Conservation (phyloP, 2,329 filamentous ascomycete species). For the Pseudogymnoascus sp. region DNA sequence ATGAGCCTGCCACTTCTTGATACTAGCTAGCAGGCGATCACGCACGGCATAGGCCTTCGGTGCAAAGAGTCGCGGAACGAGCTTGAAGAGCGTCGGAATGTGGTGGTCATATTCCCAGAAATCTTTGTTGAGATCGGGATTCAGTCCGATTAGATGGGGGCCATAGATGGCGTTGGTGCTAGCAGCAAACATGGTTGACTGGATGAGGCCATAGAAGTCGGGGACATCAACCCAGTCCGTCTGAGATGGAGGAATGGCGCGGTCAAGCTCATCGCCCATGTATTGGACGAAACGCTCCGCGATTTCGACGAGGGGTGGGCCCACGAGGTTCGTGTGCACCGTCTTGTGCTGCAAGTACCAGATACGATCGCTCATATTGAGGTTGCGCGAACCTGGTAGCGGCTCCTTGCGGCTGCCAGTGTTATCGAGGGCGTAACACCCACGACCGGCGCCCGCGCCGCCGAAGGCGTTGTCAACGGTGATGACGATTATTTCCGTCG, state of each 20-base stretch:
- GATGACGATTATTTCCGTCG: slow-evolving; percentile 11
- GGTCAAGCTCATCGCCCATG: not conserved
- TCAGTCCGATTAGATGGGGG: slow-evolving; percentile 21
- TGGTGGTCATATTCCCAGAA: slow-evolving; percentile 27
- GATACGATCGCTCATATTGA: slow-evolving; percentile 16
- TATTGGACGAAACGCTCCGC: slow-evolving; percentile 11
- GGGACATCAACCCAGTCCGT: slow-evolving; percentile 19
- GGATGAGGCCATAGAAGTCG: slow-evolving; percentile 24
- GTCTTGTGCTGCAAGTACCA: slow-evolving; percentile 15
- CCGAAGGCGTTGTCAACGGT: slow-evolving; percentile 18
- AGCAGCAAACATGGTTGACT: slow-evolving; percentile 21
- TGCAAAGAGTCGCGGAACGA: slow-evolving; percentile 23
- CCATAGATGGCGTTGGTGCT: slow-evolving; percentile 23
- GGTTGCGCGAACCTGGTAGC: slow-evolving; percentile 11
- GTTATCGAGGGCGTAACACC: slow-evolving; percentile 13
- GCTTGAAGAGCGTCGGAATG: slow-evolving; percentile 18
- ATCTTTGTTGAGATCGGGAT: slow-evolving; percentile 20
- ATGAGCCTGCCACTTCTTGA: slow-evolving; percentile 24
- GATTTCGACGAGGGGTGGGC: slow-evolving; percentile 14
- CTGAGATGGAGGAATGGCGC: slow-evolving; percentile 6
- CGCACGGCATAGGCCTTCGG: slow-evolving; percentile 19
- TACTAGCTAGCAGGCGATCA: slow-evolving; percentile 17
- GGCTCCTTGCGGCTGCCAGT: slow-evolving; percentile 16
- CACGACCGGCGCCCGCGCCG: not conserved
- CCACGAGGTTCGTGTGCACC: slow-evolving; percentile 14